Conservation (phyloP, 352 stramenopile genomes). For the Globisporangium megalacanthum region DNA sequence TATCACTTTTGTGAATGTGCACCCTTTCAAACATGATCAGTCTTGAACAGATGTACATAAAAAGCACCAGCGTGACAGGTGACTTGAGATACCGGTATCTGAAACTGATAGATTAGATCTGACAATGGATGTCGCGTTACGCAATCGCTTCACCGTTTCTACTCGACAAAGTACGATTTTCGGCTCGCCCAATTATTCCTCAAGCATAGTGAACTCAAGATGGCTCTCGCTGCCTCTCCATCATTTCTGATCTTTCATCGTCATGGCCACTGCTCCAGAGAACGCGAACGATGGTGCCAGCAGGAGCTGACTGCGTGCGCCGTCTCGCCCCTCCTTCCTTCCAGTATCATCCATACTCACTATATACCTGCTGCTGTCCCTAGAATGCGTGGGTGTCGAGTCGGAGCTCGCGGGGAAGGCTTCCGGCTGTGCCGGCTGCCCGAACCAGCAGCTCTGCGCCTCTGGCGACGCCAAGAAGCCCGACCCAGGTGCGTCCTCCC, state of each 20-base stretch:
- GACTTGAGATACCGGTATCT: too few species aligned
- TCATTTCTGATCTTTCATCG: neutral
- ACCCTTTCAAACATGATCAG: too few species aligned
- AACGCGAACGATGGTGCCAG: constrained; percentile 62
- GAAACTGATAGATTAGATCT: too few species aligned
- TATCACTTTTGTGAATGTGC: too few species aligned
- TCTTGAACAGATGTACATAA: too few species aligned
- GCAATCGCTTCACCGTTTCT: too few species aligned
- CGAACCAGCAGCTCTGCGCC: constrained; percentile 95
- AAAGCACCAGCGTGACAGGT: too few species aligned
- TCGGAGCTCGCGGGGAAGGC: constrained; percentile 94
- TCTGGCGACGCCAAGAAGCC: constrained; percentile 86
- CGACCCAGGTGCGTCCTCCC: constrained; percentile 49
- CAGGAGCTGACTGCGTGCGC: neutral
- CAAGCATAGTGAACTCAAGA: neutral
- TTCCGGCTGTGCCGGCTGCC: constrained; percentile 94
- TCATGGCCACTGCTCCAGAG: constrained; percentile 19
- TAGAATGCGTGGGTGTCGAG: constrained; percentile 92
- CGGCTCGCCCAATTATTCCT: too few species aligned
- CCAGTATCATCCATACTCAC: neutral
- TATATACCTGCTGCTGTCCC: neutral
- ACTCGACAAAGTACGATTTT: neutral
- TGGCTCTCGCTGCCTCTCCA: too few species aligned
- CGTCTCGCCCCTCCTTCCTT: neutral
- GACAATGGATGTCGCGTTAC: too few species aligned